Evolutionary conservation across 2,329 filamentous ascomycete species (phyloP), one percentile per base, ranked within the genome.

Genomic region (Hymenoscyphus occultus): DNA sequence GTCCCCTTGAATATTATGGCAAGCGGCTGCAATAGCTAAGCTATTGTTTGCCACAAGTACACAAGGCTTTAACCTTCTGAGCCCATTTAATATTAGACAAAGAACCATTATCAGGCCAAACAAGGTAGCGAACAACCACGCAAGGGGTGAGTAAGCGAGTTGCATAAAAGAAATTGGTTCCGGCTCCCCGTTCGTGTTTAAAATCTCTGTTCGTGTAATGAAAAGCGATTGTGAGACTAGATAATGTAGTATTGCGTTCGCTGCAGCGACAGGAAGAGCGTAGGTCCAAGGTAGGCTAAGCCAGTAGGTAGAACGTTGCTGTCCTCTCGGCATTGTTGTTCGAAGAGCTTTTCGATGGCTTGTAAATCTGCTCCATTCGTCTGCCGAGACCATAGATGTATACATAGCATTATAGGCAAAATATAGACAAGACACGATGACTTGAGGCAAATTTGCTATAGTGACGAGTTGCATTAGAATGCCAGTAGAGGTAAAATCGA

Each of bases 201-300:
- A 45, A 16, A 67, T 35, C n/a, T 66, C 64, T 3, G 80, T 76
- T 1, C 77, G 72, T 2, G 45, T 7, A 2, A 61, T 64, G 67
- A 77, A 80, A 1, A 80, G 39, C 42, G 69, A 70, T 61, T 78
- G 76, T 0, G 77, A 79, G 5, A 77, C 69, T 5, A 79, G 71
- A 77, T 77, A 80, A 64, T 80, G 78, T 35, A 78, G 64, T 12
- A 76, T 13, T 3, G 67, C 71, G 1, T 70, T 74, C 4, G 70
- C 31, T 1, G 69, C 54, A 3, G 77, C 63, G 1, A 78, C 65
- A 1, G 77, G 73, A 2, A 79, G 28, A 4, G 69, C 71, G 65
- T 77, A 80, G 58, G 67, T 69, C 60, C 73, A 77, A 9, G 79
- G 78, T 9, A 80, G 56, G 6, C 73, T 73, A 12, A 80, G 73